Evolutionary conservation across 1,284 basidiomycete genomes (phyloP), one percentile per base, ranked within the genome.

Genomic region (Agaricales sp.): DNA sequence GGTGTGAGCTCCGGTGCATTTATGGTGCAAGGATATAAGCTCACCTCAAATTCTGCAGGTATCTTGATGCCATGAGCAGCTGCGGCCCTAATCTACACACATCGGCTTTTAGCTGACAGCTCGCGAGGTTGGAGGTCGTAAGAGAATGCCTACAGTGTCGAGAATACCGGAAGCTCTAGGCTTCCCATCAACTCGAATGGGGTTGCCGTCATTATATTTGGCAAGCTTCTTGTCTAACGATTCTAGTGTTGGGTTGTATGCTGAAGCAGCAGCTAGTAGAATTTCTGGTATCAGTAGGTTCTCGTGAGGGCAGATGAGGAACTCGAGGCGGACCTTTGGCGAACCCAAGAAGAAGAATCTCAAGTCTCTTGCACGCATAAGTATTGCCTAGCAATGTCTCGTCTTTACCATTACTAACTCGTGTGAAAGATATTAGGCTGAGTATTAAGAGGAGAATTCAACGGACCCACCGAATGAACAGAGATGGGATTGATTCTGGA

Each of bases 131-230:
- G 23, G 4, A 24, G 35, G 12, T 20, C 45, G 39, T 16, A 22
- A 47, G n/a, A n/a, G 23, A 54, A 2, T 26, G 57, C 74, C 45
- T 51, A 83, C 80, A 0, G 87, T 90, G 61, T 91, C 88, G 54
- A 91, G 66, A n/a, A 92, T 73, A 3, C 87, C 88, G 14, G 81
- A 87, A 3, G 84, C 80, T 51, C 86, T 68, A 2, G 88, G 88
- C 55, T 77, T 80, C 1, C 87, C 86, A 54, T 91, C 86, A 2
- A 91, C 66, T 14, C 86, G 75, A 11, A 89, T 66, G 2, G 82
- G 79, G 38, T 76, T 77, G 0, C 82, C 84, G n/a, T 75, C 73
- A 22, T 86, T 69, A 54, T 87, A 87, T 55, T 80, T 83, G 1
- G 81, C 80, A 3, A 91, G 50, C 50, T 77, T 78, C 45, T 65